phyloP scores from a whole-genome alignment of 1,284 basidiomycete species.

The Melampsora larici-populina region DNA sequence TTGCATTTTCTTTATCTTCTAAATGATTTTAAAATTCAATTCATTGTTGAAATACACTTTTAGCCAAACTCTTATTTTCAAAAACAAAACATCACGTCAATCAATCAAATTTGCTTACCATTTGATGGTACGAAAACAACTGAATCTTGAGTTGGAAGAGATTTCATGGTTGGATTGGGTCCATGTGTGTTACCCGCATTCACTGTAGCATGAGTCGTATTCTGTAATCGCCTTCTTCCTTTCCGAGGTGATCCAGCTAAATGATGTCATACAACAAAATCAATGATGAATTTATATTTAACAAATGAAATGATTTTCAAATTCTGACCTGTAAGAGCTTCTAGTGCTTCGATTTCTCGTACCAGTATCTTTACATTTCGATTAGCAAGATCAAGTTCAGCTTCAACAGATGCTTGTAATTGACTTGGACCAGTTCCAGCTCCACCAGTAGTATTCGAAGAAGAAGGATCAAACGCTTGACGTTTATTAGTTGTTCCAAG shows the following conservation, averaged over 20 bases:
- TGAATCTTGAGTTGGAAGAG: constrained; percentile 14
- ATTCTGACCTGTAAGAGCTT: constrained; percentile 21
- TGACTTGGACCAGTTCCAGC: not conserved
- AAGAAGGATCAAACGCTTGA: not conserved
- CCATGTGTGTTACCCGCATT: not conserved
- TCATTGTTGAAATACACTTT: too few relatives aligned
- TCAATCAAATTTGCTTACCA: not conserved
- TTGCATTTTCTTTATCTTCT: too few relatives aligned
- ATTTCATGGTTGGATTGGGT: constrained; percentile 15
- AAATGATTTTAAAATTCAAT: too few relatives aligned
- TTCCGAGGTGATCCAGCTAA: constrained; percentile 34
- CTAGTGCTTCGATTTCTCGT: constrained; percentile 39
- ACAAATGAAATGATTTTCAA: too few relatives aligned
- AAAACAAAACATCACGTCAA: too few relatives aligned
- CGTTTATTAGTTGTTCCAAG: not conserved
- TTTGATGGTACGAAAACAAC: not conserved
- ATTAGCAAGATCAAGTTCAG: constrained; percentile 36
- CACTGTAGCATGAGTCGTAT: not conserved
- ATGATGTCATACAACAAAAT: not conserved
- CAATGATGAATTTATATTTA: not conserved
- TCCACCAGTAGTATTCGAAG: not conserved
- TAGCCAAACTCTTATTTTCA: too few relatives aligned
- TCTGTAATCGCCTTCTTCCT: constrained; percentile 28
- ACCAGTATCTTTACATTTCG: constrained; percentile 27
- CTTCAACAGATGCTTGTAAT: constrained; percentile 38